Percentiles rank a stretch among this genome's conserved stretches.
phyloP scores from a whole-genome alignment of 2,329 filamentous ascomycete species.

The Dactylellina haptotyla region DNA sequence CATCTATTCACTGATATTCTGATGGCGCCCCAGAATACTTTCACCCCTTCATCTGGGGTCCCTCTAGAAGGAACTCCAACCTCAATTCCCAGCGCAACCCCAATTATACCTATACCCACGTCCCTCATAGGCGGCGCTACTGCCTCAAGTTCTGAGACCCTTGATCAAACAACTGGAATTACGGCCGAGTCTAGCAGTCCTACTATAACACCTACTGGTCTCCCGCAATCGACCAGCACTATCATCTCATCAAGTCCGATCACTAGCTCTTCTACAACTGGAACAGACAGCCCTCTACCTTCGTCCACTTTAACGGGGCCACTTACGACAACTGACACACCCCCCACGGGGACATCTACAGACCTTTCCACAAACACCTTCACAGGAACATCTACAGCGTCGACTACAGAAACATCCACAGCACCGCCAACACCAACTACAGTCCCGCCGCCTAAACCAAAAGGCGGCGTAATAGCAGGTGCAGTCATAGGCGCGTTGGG shows the following conservation, averaged over 20 bases:
- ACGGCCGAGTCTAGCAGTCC: not conserved
- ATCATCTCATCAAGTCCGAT: not conserved
- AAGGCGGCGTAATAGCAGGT: not conserved
- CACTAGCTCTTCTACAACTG: not conserved
- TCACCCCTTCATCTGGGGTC: no score
- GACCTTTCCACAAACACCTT: not conserved
- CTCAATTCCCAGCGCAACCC: no score
- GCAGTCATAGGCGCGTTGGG: not conserved
- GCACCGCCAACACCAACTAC: no score
- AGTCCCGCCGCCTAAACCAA: not conserved
- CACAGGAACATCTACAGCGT: not conserved
- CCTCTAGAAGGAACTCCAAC: no score
- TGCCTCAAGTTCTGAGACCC: no score
- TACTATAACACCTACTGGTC: not conserved
- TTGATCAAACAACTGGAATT: no score
- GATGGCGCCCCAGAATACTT: no score
- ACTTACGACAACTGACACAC: not conserved
- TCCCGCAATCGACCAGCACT: not conserved
- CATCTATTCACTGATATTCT: no score
- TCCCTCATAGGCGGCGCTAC: no score
- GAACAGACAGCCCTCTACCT: not conserved
- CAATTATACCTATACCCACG: no score
- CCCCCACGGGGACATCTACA: not conserved
- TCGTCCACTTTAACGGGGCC: not conserved
- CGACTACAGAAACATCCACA: no score